A percentile compares a stretch with the other conserved stretches of the same genome.
phyloP scores from a whole-genome alignment of 441 rosid species.

The Gossypium davidsonii region DNA sequence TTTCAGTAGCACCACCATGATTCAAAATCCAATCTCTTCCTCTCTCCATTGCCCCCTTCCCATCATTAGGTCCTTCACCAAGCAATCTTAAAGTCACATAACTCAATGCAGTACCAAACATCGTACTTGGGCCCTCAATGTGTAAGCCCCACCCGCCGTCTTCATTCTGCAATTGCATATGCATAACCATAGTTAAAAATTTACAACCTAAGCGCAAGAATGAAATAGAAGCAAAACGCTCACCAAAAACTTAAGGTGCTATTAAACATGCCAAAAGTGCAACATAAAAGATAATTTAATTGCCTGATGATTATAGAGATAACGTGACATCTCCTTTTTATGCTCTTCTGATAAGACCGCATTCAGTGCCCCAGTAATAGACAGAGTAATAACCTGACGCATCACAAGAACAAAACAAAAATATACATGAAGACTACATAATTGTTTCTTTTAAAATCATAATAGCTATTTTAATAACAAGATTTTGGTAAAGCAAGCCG shows the following conservation, averaged over 20 bases:
- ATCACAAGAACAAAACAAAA: constrained; percentile 11
- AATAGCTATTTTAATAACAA: neutral
- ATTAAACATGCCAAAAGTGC: constrained; percentile 2
- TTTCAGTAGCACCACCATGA: constrained; percentile 74
- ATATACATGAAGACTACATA: neutral
- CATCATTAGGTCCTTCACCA: constrained; percentile 74
- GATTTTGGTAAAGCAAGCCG: neutral
- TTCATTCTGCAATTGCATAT: constrained; percentile 50
- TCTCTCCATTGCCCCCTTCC: constrained; percentile 57
- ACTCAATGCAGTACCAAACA: constrained; percentile 73
- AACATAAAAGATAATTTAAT: constrained; percentile 13
- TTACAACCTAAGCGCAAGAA: neutral
- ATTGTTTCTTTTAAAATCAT: neutral
- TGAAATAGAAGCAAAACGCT: neutral
- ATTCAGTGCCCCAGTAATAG: constrained; percentile 76
- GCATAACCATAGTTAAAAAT: neutral
- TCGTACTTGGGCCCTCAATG: constrained; percentile 80
- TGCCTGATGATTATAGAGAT: constrained; percentile 90
- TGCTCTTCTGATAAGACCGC: constrained; percentile 70
- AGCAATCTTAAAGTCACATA: constrained; percentile 76
- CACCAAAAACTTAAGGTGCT: neutral
- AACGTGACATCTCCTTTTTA: constrained; percentile 72
- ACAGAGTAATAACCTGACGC: constrained; percentile 62
- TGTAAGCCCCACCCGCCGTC: constrained; percentile 98
- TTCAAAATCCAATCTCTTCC: constrained; percentile 73